Evolutionary conservation across 257 asterid genomes (phyloP).

Genomic region (Solanum neorickii): DNA sequence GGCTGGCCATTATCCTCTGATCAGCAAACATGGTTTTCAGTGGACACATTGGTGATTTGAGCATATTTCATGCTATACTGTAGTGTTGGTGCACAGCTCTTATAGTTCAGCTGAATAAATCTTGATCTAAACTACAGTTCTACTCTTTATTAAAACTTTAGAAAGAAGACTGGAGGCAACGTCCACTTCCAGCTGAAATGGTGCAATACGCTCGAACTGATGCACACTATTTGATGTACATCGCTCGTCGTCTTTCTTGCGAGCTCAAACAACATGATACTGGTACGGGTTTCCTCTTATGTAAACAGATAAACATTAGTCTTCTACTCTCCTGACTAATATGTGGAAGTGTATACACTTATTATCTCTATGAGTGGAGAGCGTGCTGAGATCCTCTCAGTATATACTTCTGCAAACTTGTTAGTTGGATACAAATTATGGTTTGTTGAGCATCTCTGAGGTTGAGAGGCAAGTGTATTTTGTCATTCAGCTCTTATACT

Average conservation of each 20-base stretch:
- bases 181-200: conserved; percentile 87
- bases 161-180: conserved; percentile 98
- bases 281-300: conserved; percentile 31
- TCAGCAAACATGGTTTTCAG: not conserved
- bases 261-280: conserved; percentile 57
- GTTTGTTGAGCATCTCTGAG: not conserved
- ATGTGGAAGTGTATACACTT: not conserved
- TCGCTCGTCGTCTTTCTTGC: conserved; percentile 46
- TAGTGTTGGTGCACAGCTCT: not conserved
- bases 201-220: conserved; percentile 77
- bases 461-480: not conserved
- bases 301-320: not conserved
- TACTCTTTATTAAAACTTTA: conserved; percentile 19
- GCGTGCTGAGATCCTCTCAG: not conserved
- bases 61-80: not conserved
- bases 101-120: not conserved
- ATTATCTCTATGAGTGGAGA: not conserved
- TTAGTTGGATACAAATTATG: not conserved
- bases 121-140: not conserved
- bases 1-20: not conserved
- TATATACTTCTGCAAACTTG: not conserved
- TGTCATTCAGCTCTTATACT: not conserved
- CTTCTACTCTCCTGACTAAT: not conserved
- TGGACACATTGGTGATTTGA: not conserved
- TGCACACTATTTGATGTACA: conserved; percentile 70